Base-by-base conservation (phyloP, 2,329 filamentous ascomycete genomes). In the Zasmidium cellare region DNA sequence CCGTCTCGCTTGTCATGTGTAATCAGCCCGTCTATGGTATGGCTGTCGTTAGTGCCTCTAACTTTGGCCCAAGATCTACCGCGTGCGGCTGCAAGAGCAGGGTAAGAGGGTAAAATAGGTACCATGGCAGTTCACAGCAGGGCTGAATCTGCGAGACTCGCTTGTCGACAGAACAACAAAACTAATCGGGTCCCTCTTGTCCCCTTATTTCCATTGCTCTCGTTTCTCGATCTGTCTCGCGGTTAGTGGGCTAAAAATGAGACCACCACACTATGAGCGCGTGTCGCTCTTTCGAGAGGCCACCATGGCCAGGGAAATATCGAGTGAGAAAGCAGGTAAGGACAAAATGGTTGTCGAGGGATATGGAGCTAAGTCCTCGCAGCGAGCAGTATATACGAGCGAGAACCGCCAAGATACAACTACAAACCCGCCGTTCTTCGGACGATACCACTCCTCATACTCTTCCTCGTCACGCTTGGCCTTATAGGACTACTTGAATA, bases 351-450 rank as follows among this genome's bases (percentile, higher is more conserved):
- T 18, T n/a, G 11, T 3, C 35, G 35, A 41, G 35, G 5, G 7
- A n/a, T 5, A 41, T 11, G 11, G 25, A 28, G 25, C 16, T 41
- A 18, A 41, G 6, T 9, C 6, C 16, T 16, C 3, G 16, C 16
- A 41, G 35, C 35, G 35, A 41, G 7, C 35, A 41, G 16, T 18
- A 9, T 41, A 41, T 18, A 41, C 11, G 35, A 9, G 3, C 35
- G n/a, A 18, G n/a, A 3, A 9, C 6, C 7, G 35, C 35, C 35
- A 3, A 41, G 35, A 41, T 57, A 46, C 54, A 58, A 60, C 38
- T 64, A 60, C 46, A 64, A 64, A 50, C 62, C 62, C 2, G 51
- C 44, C 12, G 59, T 64, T 11, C 49, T 64, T 7, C 55, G 62
- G 16, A 60, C 57, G 1, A 19, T 58, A 14, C 54, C 59, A 14